Evolutionary conservation across 2,329 filamentous ascomycete genomes (phyloP), one percentile per base, ranked within the genome.

Genomic region (Calonectria pteridis): DNA sequence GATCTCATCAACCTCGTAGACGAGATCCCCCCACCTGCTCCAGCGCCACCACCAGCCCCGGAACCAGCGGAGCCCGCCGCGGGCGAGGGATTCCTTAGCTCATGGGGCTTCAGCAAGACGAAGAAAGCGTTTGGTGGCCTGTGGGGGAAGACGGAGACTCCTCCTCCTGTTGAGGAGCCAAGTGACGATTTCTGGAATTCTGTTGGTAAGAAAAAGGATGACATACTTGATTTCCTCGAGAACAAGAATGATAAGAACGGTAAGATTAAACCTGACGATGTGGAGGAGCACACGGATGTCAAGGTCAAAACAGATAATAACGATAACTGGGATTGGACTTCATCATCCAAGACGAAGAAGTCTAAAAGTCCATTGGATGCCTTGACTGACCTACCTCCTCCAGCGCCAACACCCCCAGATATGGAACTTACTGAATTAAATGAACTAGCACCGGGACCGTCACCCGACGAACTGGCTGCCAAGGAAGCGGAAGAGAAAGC

Each of bases 51-150:
- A 49, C 76, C 77, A 53, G 83, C 71, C 14, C 80, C 82, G 14
- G 82, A 81, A 49, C 72, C 83, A 73, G 77, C 80, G 18, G 82
- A 83, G 62, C 76, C 83, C 64, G 79, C 83, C 43, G 83, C 81
- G 18, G 85, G 86, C 51, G 88, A 90, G 68, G 89, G 89, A 71
- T 90, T 90, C 76, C 91, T 90, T 81, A 88, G 85, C 73, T 88
- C 88, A 62, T 92, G 90, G 86, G 89, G 88, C 37, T 90, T 87
- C 14, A 90, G 90, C 79, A 91, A 90, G 74, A 83, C 84, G 69
- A 86, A 85, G 72, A 84, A 84, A 50, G 81, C 63, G 20, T 67
- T 70, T 58, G 78, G 82, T 50, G 79, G 82, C 67, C 77, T 79
- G 69, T 82, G 80, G 67, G 81, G 84, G 74, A 86, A 85, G 75